phyloP scores from a whole-genome alignment of 495 filamentous ascomycete genomes.

The Astrothelium subdiscretum region DNA sequence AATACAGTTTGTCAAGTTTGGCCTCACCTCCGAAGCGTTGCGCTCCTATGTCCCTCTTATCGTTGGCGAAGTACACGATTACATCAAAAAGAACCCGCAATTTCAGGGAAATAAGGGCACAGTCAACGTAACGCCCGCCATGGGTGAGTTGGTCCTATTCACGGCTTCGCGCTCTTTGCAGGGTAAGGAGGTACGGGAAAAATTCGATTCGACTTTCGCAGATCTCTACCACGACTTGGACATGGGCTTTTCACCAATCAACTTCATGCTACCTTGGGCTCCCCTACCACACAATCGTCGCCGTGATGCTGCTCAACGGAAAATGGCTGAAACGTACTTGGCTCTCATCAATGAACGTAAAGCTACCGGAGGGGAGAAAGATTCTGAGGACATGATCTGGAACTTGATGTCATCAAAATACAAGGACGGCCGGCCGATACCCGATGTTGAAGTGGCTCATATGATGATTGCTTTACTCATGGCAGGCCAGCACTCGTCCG shows the following conservation, averaged over 20 bases:
- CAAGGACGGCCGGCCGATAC: constrained; percentile 49
- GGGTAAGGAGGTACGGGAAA: constrained; percentile 51
- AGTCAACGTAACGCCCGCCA: constrained; percentile 41
- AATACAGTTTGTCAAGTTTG: constrained; percentile 52
- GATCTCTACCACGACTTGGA: constrained; percentile 56
- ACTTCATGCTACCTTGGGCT: constrained; percentile 53
- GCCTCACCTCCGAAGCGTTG: constrained; percentile 50
- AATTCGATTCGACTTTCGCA: constrained; percentile 50
- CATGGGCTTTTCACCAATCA: constrained; percentile 53
- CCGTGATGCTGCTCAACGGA: constrained; percentile 45
- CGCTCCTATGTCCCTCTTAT: constrained; percentile 51
- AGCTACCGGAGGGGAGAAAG: constrained; percentile 35
- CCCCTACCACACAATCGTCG: constrained; percentile 52
- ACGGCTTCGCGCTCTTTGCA: constrained; percentile 56
- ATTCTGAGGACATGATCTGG: constrained; percentile 57
- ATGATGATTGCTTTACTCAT: constrained; percentile 61
- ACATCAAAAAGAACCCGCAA: constrained; percentile 33
- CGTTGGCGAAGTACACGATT: constrained; percentile 40
- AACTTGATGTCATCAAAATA: constrained; percentile 53
- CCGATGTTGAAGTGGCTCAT: constrained; percentile 50
- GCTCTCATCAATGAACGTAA: constrained; percentile 47
- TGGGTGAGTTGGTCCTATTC: constrained; percentile 53
- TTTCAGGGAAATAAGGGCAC: constrained; percentile 40
- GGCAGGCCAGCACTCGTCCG: constrained; percentile 54
- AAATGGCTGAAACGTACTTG: constrained; percentile 48